Evolutionary conservation across 2,329 filamentous ascomycete species (phyloP).

Genomic region (Ophiostoma tasmaniense): DNA sequence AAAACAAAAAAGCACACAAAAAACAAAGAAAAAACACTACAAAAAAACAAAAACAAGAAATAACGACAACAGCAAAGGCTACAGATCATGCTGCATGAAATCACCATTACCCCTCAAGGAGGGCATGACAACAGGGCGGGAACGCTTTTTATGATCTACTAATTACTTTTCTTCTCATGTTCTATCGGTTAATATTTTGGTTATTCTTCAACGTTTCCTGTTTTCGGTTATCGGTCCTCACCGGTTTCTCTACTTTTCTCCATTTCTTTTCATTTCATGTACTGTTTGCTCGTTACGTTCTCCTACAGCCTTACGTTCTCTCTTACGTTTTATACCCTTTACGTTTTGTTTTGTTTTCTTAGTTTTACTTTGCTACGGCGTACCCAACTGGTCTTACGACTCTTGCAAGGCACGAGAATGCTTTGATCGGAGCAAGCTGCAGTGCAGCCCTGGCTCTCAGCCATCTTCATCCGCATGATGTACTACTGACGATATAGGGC

Average conservation of each 20-base stretch:
- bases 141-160: not conserved
- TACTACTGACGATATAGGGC: not conserved
- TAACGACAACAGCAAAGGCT: not conserved
- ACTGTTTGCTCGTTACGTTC: not conserved
- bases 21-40: not conserved
- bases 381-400: not conserved
- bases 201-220: not conserved
- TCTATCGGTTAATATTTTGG: not conserved
- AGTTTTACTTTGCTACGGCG: not conserved
- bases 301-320: not conserved
- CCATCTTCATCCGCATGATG: not conserved
- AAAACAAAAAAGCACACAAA: not conserved
- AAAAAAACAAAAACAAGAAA: not conserved
- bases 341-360: not conserved
- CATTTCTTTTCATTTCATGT: not conserved
- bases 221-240: not conserved
- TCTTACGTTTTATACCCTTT: not conserved
- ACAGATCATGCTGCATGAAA: not conserved
- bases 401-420: not conserved
- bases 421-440: not conserved
- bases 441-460: not conserved
- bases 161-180: not conserved
- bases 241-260: not conserved
- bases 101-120: not conserved
- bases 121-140: not conserved